Base-by-base conservation (phyloP, 192 early-diverging fungal genomes). In the Diversispora epigaea region DNA sequence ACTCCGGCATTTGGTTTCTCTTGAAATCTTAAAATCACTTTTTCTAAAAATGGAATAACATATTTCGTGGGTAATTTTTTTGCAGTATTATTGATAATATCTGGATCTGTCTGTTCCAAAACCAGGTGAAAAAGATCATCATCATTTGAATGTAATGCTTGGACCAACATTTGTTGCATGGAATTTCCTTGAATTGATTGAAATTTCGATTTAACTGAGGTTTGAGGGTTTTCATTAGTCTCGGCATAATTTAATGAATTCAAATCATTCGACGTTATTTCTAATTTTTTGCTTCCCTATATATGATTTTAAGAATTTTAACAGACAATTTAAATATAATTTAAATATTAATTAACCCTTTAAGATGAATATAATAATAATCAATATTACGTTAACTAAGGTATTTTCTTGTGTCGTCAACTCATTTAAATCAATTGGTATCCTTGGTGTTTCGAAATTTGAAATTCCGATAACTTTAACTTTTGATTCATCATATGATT, bases 91-190 rank as follows among this genome's bases (percentile, higher is more conserved):
- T 76, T 76, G 75, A 87, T 84, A 40, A 84, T 78, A 39, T 84
- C 83, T 0, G 73, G 80, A 25, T 86, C 80, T 22, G 57, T 83
- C 60, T 82, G 81, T 4, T 72, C 74, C 68, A 87, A 78, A 73
- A 84, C 84, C 7, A 80, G 79, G 58, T 86, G 82, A 57, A 87
- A 60, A 7, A 87, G 68, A 41, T 79, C 79, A 9, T 62, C 45
- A 61, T 87, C 86, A 40, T 84, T 84, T 21, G 86, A 84, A 44
- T 87, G 86, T 56, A 87, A 66, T 54, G 86, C 86, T 76, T 87
- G 86, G 5, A 87, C 78, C 15, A 87, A 67, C 75, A 86, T 84
- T 22, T 82, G 76, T 52, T 86, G 84, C 39, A 87, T 63, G 11
- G 86, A 86, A 40, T 83, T 80, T 21, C 83, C 86, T 65, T 82